Evolutionary conservation across 306 rosid species (phyloP).

Genomic region (Malus fusca): DNA sequence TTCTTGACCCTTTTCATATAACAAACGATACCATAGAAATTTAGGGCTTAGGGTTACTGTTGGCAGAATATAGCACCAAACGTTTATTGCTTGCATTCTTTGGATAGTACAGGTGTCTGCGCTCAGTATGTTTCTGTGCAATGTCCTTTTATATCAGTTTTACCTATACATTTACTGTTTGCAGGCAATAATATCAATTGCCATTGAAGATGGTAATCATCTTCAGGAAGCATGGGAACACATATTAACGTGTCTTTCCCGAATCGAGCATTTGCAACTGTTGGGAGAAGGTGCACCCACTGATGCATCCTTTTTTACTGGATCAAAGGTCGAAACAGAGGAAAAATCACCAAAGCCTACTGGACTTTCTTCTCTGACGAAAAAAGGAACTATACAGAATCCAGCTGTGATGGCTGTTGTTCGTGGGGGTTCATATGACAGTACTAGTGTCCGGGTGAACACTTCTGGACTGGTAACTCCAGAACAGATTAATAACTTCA

Average conservation of each 20-base stretch:
- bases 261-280: constrained; percentile 93
- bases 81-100: neutral
- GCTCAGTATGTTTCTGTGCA: neutral
- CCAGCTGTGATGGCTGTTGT: constrained; percentile 94
- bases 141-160: neutral
- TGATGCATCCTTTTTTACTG: constrained; percentile 78
- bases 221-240: constrained; percentile 98
- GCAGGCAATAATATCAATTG: constrained; percentile 88
- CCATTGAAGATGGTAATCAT: constrained; percentile 93
- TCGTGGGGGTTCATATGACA: constrained; percentile 97
- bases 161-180: constrained; percentile 16
- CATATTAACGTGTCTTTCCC: constrained; percentile 91
- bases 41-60: neutral
- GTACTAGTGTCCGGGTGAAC: constrained; percentile 66
- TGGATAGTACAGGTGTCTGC: neutral
- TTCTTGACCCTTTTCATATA: neutral
- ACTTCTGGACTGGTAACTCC: constrained; percentile 80
- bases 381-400: constrained; percentile 80
- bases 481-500: constrained; percentile 80
- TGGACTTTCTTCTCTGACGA: constrained; percentile 70
- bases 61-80: neutral
- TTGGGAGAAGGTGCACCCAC: constrained; percentile 97
- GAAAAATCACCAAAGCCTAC: constrained; percentile 54
- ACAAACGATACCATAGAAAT: neutral
- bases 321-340: constrained; percentile 59